Conservation (phyloP, 2,329 filamentous ascomycete species). For the Apiospora malaysiana region DNA sequence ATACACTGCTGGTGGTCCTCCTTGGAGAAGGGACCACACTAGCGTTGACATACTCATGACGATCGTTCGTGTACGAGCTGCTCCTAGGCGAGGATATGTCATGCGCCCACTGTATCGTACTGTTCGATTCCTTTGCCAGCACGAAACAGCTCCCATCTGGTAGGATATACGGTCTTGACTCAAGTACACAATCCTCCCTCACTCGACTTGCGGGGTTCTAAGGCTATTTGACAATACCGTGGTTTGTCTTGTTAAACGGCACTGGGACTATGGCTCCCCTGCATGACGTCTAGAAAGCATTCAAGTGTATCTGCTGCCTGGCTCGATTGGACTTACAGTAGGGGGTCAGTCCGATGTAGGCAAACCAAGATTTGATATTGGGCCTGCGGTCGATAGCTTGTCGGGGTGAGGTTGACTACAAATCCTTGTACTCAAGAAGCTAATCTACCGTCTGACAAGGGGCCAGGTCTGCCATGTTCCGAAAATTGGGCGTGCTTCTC, state of each 20-base stretch:
- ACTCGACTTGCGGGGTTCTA: not conserved
- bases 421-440: not conserved
- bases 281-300: not conserved
- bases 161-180: too few relatives aligned
- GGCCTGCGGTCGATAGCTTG: not conserved
- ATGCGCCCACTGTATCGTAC: not conserved
- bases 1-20: not conserved
- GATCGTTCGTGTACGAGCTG: not conserved
- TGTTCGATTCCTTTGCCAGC: not conserved
- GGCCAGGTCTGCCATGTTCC: not conserved
- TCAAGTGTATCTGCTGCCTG: not conserved
- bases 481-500: not conserved
- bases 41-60: not conserved
- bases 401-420: not conserved
- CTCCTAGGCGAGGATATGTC: not conserved
- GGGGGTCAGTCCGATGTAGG: not conserved
- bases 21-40: not conserved
- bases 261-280: not conserved
- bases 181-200: not conserved
- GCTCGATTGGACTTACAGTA: not conserved
- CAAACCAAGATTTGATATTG: not conserved
- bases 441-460: not conserved
- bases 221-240: not conserved
- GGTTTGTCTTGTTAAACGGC: not conserved
- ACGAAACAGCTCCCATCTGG: not conserved